A percentile compares a stretch with the other conserved stretches of the same genome.
Evolutionary conservation across 2,329 filamentous ascomycete genomes (phyloP).

Genomic region (Zymoseptoria brevis): DNA sequence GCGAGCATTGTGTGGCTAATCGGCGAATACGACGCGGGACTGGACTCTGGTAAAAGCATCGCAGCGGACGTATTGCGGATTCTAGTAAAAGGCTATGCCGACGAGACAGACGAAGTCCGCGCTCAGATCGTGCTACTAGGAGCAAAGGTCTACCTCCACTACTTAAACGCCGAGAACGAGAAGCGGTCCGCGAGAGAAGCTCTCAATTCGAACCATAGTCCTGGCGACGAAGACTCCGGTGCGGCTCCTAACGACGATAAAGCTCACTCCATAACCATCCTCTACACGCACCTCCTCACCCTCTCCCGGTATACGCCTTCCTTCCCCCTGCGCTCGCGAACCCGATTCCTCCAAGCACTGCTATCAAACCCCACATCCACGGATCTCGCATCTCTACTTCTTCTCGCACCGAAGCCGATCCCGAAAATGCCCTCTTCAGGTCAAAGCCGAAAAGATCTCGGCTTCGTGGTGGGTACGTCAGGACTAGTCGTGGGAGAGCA

Average conservation of each 20-base stretch:
- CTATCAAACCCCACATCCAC: conserved; percentile 65
- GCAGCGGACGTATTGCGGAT: conserved; percentile 88
- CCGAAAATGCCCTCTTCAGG: conserved; percentile 86
- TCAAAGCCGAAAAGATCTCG: conserved; percentile 60
- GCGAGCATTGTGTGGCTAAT: conserved; percentile 97
- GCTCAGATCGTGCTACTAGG: conserved; percentile 85
- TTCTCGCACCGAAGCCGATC: conserved; percentile 88
- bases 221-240: conserved; percentile 12
- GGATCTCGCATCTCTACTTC: conserved; percentile 80
- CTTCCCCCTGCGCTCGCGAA: conserved; percentile 87
- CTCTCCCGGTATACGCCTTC: conserved; percentile 89
- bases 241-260: conserved; percentile 20
- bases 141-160: conserved; percentile 92
- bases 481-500: conserved; percentile 76
- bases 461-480: conserved; percentile 69
- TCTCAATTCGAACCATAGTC: conserved; percentile 7
- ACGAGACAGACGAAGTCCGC: conserved; percentile 79
- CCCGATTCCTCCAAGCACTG: conserved; percentile 78
- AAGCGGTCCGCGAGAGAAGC: conserved; percentile 28
- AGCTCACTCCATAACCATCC: conserved; percentile 60
- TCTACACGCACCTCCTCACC: conserved; percentile 80
- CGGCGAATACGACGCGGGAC: conserved; percentile 74
- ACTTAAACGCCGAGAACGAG: conserved; percentile 57
- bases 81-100: conserved; percentile 72
- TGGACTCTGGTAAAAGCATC: conserved; percentile 71